Conservation (phyloP, 257 asterid genomes). For the Anisodus acutangulus region DNA sequence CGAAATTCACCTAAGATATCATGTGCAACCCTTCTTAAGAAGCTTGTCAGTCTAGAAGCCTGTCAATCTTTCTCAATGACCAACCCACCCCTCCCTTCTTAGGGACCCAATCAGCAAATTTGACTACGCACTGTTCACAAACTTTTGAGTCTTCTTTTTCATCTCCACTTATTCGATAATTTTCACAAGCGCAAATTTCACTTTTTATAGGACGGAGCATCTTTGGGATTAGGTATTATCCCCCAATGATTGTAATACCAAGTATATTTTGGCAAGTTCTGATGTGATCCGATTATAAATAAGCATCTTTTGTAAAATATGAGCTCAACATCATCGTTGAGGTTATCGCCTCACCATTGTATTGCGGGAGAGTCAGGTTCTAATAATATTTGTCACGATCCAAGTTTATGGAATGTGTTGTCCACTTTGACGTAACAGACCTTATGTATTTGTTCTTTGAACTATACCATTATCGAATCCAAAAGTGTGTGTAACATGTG, state of each 20-base stretch:
- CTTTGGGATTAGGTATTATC: background rate
- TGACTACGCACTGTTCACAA: background rate
- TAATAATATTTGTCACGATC: background rate
- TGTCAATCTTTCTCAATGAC: too few relatives aligned
- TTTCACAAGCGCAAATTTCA: background rate
- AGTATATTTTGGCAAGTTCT: background rate
- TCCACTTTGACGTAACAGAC: background rate
- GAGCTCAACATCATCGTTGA: background rate
- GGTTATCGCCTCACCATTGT: background rate
- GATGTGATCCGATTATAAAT: background rate
- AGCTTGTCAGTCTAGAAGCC: background rate
- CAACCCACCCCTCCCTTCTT: background rate
- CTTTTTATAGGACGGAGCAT: background rate
- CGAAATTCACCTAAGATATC: background rate
- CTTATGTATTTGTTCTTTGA: background rate
- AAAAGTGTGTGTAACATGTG: fast-evolving
- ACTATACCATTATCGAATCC: background rate
- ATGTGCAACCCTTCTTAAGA: background rate
- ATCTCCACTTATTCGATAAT: background rate
- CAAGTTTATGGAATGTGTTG: background rate
- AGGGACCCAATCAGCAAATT: background rate
- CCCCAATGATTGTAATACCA: background rate
- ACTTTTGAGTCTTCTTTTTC: background rate
- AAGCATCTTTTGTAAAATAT: background rate
- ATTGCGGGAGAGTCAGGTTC: background rate